Evolutionary conservation across 768 basidiomycete species (phyloP), one percentile per base, ranked within the genome.

Genomic region (Hygrophorus russula): DNA sequence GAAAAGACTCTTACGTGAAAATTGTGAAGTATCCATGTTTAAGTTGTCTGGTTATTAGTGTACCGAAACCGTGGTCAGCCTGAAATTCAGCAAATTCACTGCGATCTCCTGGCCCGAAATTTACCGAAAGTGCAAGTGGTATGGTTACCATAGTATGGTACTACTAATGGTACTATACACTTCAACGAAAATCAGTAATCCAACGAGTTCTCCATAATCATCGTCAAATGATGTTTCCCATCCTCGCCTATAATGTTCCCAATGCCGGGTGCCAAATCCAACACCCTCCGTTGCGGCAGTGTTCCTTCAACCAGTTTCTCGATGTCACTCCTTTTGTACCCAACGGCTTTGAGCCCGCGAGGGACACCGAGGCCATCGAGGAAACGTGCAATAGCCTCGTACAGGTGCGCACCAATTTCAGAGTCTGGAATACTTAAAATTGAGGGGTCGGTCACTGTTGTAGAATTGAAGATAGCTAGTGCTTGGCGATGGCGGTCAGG

Each of bases 231-330:
- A 55, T 89, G 80, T 51, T 68, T 74, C 34, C 90, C 90, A 58
- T 93, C 88, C 35, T 81, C 82, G 24, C 81, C 88, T 18, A 76
- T 76, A 27, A 91, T 70, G 53, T 89, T 76, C 8, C 88, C 86
- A 51, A 94, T 80, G 39, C 86, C 83, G 12, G 93, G 94, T 6
- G 94, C 94, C 20, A 98, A 70, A 59, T 96, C 92, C 49, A 98
- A 60, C 4, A 98, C 93, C 13, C 93, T 74, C 43, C 90, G 66
- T 61, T 98, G 94, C 12, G 94, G 94, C 36, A 98, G 58, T 14
- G 93, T 89, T 3, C 94, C 93, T 47, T 93, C 79, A 1, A 96
- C 94, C 11, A 98, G 74, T 62, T 65, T 73, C 24, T 70, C 64
- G 9, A 91, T 66, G 51, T 93, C 88, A 14, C 61, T 65, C 14